Evolutionary conservation across 345 rosid genomes (phyloP), one percentile per base, ranked within the genome.

Genomic region (Brassica rapa): DNA sequence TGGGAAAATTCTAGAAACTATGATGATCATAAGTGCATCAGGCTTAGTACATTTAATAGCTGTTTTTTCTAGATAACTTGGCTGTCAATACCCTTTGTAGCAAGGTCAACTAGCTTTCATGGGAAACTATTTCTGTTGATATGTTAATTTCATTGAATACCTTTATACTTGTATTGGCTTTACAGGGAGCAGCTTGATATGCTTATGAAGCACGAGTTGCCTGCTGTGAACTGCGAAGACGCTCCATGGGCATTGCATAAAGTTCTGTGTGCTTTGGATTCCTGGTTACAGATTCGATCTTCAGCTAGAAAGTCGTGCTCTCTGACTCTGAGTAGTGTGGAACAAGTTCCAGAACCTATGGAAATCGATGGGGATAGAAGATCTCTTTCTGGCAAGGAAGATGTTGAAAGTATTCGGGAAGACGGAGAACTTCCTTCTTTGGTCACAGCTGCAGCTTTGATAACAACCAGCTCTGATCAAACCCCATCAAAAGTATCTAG

Each of bases 401-500:
- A 86, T 78, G 77, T 72, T 8, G 97, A 89, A 84, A 74, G 88
- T 82, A 74, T 79, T 5, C 85, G 90, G 80, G 99, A 93, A 83
- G 98, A 95, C 74, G 99, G 97, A 78, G 98, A 95, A 86, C 97
- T 95, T 81, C 99, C 98, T n/a, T 87, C 96, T 63, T 78, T 91
- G 84, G 79, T 82, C 80, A 74, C 83, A 76, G 82, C 76, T 70
- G 84, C 87, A 70, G 77, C 92, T 67, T 77, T 35, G 24, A 73
- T 73, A 72, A 85, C 63, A 72, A 85, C 63, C 72, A 86, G 83
- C 83, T 67, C 78, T 61, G 84, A 74, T 68, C 76, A 70, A 72
- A 70, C 83, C 66, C 75, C 85, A 30, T 66, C 80, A 11, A 87
- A 84, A 85, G 85, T 71, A 77, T 83, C 90, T 74, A 79, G 41